Conservation (phyloP, 1,139 yeast genomes). For the Pichia norvegensis region DNA sequence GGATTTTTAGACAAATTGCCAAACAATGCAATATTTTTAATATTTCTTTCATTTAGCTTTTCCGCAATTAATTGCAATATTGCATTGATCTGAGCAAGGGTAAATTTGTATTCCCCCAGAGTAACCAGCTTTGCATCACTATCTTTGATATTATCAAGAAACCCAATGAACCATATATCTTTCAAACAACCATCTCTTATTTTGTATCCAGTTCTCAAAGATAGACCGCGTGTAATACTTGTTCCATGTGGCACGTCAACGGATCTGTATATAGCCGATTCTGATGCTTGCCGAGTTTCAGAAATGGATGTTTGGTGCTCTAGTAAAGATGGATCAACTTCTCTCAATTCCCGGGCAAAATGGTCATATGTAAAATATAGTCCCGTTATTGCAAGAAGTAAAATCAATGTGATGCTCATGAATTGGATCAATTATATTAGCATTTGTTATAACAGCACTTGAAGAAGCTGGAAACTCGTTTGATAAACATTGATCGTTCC, state of each 20-base stretch:
- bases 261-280: conserved; percentile 60
- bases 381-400: background rate
- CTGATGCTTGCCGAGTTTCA: conserved; percentile 46
- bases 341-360: conserved; percentile 31
- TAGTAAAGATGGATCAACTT: conserved; percentile 51
- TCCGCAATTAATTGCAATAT: conserved; percentile 15
- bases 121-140: background rate
- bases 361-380: conserved; percentile 1
- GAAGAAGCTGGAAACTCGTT: too few species aligned
- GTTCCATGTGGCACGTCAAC: conserved; percentile 54
- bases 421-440: too few species aligned
- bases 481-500: too few species aligned
- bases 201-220: conserved; percentile 54
- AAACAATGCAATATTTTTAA: conserved; percentile 19
- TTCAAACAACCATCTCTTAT: conserved; percentile 60
- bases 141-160: conserved; percentile 13
- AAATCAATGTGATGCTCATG: background rate
- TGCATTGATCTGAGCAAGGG: conserved; percentile 18
- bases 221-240: conserved; percentile 59
- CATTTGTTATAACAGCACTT: too few species aligned
- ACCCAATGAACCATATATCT: conserved; percentile 51
- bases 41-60: conserved; percentile 6
- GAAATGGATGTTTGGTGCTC: conserved; percentile 51
- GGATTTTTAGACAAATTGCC: conserved; percentile 15
- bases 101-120: conserved; percentile 6